Conservation (phyloP, 306 rosid genomes). For the Casuarina equisetifolia region DNA sequence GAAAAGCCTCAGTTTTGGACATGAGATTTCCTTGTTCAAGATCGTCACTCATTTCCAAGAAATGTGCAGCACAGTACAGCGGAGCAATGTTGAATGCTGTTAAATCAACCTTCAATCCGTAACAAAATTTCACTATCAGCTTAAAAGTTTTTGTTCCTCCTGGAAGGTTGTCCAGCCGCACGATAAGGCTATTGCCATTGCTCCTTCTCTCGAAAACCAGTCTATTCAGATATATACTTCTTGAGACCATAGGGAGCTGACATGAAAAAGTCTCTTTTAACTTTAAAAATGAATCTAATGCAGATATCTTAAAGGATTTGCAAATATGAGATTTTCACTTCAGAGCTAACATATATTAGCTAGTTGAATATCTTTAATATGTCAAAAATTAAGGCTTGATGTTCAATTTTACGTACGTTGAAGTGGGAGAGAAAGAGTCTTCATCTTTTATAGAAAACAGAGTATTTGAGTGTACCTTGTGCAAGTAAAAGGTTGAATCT, state of each 20-base stretch:
- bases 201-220: conserved; percentile 51
- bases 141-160: conserved; percentile 64
- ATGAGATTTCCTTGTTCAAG: conserved; percentile 66
- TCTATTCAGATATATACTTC: conserved; percentile 72
- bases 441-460: background rate
- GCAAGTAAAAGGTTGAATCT: conserved; percentile 70
- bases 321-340: background rate
- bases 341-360: background rate
- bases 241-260: conserved; percentile 75
- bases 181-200: conserved; percentile 28
- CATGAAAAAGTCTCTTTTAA: background rate
- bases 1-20: conserved; percentile 60
- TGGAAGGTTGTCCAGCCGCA: conserved; percentile 64
- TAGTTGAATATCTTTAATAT: background rate
- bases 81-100: conserved; percentile 55
- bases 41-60: conserved; percentile 81
- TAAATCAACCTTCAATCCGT: conserved; percentile 74
- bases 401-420: background rate
- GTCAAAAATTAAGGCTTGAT: background rate
- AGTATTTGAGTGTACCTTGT: conserved; percentile 56
- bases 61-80: conserved; percentile 63
- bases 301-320: background rate
- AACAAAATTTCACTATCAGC: conserved; percentile 68
- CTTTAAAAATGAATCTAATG: background rate
- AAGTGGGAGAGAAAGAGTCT: background rate